Base-by-base conservation (phyloP, 73 alveolate species). In the Paramecium sexaurelia region DNA sequence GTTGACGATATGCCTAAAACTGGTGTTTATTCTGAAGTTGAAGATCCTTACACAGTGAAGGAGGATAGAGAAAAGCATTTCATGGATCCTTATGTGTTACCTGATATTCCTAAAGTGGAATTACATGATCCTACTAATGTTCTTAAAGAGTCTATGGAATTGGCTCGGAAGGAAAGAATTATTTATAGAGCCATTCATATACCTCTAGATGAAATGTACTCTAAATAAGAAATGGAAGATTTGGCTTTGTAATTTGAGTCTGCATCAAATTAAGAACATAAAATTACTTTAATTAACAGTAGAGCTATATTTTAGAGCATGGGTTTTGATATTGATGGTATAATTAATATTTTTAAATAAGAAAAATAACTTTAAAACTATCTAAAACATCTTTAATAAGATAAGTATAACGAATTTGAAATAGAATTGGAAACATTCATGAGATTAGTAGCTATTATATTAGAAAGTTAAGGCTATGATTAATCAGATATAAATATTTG, bases 21-120 rank as follows among this genome's bases (percentile, higher is more conserved):
- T 20, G 99, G 99, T 10, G 96, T 96, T 15, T 96, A 95, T 85
- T 95, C 99, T 24, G 99, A 96, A 57, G 98, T 96, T 9, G 98
- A 96, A 73, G 99, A 96, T 89, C 94, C 94, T 7, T 41, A 36
- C 37, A 69, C 89, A 7, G 96, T 94, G 11, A 97, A 96, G 39
- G 97, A 92, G 3, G 96, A 89, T 8, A 92, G 92, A 33, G 93
- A 86, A 24, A 94, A 92, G 32, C 94, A 95, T 85, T 96, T 96
- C 92, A 94, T 95, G 85, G 99, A 96, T 84, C 96, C 98, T 10
- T 94, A 96, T 85, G 89, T 86, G n/a, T 88, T 96, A 55, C 98
- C 99, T 19, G 95, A 95, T 19, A 55, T 96, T 37, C 97, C 97
- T 55, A 95, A 85, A 39, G 87, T 96, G 10, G 92, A 94, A 86